These are phyloP conservation scores for Hydnomerulius pinastri DNA, from an alignment of 768 basidiomycete species.

Conservation along the genomic window DNA sequence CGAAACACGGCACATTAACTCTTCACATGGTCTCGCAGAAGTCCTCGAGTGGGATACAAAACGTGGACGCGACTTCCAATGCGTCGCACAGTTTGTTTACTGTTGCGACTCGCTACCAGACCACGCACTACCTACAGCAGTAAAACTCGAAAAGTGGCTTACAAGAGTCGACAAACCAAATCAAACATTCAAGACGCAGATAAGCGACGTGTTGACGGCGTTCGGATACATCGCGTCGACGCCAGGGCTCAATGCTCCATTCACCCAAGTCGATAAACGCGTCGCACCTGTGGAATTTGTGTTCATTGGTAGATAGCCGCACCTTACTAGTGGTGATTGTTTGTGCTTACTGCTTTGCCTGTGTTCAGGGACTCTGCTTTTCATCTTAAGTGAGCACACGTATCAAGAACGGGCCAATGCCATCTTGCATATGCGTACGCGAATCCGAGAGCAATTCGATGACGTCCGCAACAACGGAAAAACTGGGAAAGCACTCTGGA, in stretches of 20 bases:
- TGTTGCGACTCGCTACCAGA: constrained; percentile 57
- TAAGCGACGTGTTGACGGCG: constrained; percentile 53
- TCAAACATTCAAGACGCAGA: constrained; percentile 50
- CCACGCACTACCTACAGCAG: constrained; percentile 51
- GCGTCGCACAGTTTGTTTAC: constrained; percentile 67
- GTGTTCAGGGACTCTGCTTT: constrained; percentile 65
- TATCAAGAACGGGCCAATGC: constrained; percentile 53
- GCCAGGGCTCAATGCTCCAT: constrained; percentile 43
- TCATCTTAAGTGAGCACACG: constrained; percentile 44
- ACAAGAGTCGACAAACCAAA: constrained; percentile 38
- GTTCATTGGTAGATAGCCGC: constrained; percentile 65
- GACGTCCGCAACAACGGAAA: constrained; percentile 67
- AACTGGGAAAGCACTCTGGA: constrained; percentile 61
- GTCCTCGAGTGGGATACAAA: constrained; percentile 63
- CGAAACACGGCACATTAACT: constrained; percentile 55
- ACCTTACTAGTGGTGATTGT: neutral
- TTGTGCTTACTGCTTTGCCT: neutral
- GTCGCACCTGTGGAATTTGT: constrained; percentile 79
- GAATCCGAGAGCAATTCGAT: constrained; percentile 54
- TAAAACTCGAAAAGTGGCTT: constrained; percentile 56
- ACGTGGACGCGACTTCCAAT: constrained; percentile 78
- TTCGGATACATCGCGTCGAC: constrained; percentile 56
- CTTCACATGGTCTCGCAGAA: constrained; percentile 57
- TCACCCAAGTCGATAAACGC: constrained; percentile 54
- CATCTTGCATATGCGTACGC: constrained; percentile 56